phyloP scores from a whole-genome alignment of 805 yeast species.

The Saturnispora hagleri region DNA sequence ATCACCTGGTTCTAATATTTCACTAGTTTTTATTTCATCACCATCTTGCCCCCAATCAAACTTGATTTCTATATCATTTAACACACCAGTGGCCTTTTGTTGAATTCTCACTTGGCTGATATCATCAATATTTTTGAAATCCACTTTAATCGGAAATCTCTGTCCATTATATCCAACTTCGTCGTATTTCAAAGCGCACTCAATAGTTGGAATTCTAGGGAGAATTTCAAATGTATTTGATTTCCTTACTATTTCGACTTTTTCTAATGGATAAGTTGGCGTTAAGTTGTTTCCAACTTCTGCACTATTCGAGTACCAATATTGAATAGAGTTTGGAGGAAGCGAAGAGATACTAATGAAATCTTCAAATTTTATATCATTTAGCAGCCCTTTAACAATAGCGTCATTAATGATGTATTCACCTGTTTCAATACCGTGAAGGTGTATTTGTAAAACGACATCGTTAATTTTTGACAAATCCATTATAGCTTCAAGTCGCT shows the following conservation, averaged over 20 bases:
- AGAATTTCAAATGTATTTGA: slow-evolving; percentile 23
- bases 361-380: not conserved
- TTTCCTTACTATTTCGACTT: not conserved
- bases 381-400: slow-evolving; percentile 13
- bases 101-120: slow-evolving; percentile 15
- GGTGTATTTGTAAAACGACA: slow-evolving; percentile 17
- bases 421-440: slow-evolving; percentile 20
- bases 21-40: slow-evolving; percentile 7
- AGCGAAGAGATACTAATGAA: not conserved
- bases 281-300: not conserved
- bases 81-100: not conserved
- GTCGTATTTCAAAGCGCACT: slow-evolving; percentile 18
- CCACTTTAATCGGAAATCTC: slow-evolving; percentile 17
- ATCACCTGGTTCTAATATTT: slow-evolving; percentile 8
- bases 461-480: slow-evolving; percentile 14
- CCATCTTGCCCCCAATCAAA: slow-evolving; percentile 17
- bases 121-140: slow-evolving; percentile 22
- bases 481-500: slow-evolving; percentile 4
- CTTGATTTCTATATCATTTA: slow-evolving; percentile 8
- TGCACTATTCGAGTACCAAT: not conserved
- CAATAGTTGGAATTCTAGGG: slow-evolving; percentile 33
- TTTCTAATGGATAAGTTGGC: not conserved
- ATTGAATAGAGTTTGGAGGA: not conserved
- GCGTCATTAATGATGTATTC: slow-evolving; percentile 15
- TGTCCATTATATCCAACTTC: slow-evolving; percentile 28